Percentiles rank a stretch among this genome's conserved stretches.
phyloP scores from a whole-genome alignment of 306 rosid genomes.

The Gillenia trifoliata region DNA sequence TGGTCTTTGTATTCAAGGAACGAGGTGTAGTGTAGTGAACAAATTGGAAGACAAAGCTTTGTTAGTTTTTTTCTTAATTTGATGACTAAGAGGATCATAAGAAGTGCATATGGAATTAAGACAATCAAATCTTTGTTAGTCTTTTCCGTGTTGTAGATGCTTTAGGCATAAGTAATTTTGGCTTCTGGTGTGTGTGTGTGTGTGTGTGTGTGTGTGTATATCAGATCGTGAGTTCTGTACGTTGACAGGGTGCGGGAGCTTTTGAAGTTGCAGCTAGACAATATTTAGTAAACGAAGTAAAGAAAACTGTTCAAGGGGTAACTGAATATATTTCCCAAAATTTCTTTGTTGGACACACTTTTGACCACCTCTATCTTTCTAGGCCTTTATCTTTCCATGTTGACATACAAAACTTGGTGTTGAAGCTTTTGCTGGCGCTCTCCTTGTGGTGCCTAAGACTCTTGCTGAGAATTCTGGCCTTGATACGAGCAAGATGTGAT shows the following conservation, averaged over 20 bases:
- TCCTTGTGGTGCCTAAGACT: slow-evolving; percentile 91
- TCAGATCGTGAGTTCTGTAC: background rate
- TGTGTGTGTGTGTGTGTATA: background rate
- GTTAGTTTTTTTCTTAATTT: too few species aligned
- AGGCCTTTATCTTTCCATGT: background rate
- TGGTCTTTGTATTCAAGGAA: too few species aligned
- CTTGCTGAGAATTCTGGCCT: slow-evolving; percentile 97
- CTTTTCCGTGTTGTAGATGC: background rate
- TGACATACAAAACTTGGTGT: slow-evolving; percentile 70
- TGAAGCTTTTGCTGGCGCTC: slow-evolving; percentile 93
- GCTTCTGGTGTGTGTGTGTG: too few species aligned
- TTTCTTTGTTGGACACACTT: background rate
- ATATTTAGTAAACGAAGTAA: slow-evolving; percentile 66
- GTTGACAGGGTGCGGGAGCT: slow-evolving; percentile 86
- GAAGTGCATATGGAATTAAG: too few species aligned
- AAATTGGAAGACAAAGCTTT: too few species aligned
- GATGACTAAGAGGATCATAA: too few species aligned
- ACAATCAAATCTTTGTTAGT: too few species aligned
- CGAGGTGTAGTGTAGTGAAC: too few species aligned
- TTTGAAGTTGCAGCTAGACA: slow-evolving; percentile 97
- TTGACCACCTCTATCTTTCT: background rate
- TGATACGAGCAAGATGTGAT: slow-evolving; percentile 82
- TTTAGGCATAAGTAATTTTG: background rate
- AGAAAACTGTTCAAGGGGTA: slow-evolving; percentile 97
- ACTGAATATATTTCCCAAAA: background rate